Evolutionary conservation across 805 yeast genomes (phyloP), one percentile per base, ranked within the genome.

Genomic region (Lipomyces lipofer): DNA sequence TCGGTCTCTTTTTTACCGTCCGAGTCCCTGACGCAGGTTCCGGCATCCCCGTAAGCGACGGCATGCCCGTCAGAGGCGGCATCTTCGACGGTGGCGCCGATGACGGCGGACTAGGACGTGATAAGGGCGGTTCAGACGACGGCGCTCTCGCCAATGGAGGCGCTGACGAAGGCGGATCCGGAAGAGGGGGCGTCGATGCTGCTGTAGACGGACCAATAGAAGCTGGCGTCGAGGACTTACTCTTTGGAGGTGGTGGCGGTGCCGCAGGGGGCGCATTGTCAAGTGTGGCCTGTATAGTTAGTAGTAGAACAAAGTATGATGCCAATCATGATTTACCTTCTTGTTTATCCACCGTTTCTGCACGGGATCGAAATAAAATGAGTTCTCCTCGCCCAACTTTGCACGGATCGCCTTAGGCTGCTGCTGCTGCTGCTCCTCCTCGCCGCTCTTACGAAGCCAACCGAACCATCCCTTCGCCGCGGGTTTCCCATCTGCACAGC

Each of bases 271-370:
- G 42, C 15, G n/a, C n/a, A n/a, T n/a, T 43, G 27, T 43, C 47
- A 5, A 43, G 15, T 10, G 17, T 9, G 10, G 43, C 47, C 47
- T 39, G 15, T 39, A 9, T 6, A 39, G 10, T 7, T 7, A 13
- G 7, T 13, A 13, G 15, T 8, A 35, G 15, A 7, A n/a, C n/a
- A n/a, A n/a, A n/a, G n/a, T n/a, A n/a, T n/a, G n/a, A n/a, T n/a
- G n/a, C n/a, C 7, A 15, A 6, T 8, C 28, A 15, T 6, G 75
- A 24, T 84, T 79, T 3, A 80, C 82, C 58, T 82, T 80, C 51
- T 80, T 81, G 66, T 88, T 84, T 49, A 94, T 81, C 97, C 97
- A 94, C 65, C 96, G 79, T 67, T 85, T 84, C 66, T 86, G 78
- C 55, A 86, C 82, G 64, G 88, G 92, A 71, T 91, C 96, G 68